A percentile compares a stretch with the other conserved stretches of the same genome.
phyloP scores from a whole-genome alignment of 768 basidiomycete genomes.

The Crucibulum laeve region DNA sequence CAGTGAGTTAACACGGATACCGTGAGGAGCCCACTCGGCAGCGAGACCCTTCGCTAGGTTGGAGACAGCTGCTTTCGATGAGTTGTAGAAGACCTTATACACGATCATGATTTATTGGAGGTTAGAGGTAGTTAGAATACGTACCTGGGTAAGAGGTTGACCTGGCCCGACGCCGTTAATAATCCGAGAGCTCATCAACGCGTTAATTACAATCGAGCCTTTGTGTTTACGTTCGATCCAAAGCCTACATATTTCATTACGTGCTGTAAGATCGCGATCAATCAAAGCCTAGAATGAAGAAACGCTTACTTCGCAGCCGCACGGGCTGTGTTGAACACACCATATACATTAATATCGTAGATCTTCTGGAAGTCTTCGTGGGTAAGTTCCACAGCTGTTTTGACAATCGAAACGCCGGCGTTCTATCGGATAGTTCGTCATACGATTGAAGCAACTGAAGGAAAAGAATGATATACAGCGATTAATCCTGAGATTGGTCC shows the following conservation, averaged over 20 bases:
- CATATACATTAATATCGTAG: conserved; percentile 58
- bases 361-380: conserved; percentile 51
- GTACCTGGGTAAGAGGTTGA: conserved; percentile 47
- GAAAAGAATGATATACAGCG: conserved; percentile 33
- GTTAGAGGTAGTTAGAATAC: neutral
- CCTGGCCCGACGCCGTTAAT: conserved; percentile 47
- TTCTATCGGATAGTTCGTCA: conserved; percentile 31
- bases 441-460: neutral
- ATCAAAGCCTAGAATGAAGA: neutral
- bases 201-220: conserved; percentile 60
- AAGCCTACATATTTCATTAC: conserved; percentile 24
- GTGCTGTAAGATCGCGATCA: neutral
- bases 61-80: conserved; percentile 64
- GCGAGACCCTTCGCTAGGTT: conserved; percentile 55
- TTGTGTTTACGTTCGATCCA: conserved; percentile 33
- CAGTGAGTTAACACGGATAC: conserved; percentile 56
- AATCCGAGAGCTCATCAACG: conserved; percentile 66
- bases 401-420: conserved; percentile 59
- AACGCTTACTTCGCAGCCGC: conserved; percentile 51
- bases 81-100: conserved; percentile 53
- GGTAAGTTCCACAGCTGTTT: conserved; percentile 54
- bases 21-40: conserved; percentile 52
- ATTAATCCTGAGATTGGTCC: conserved; percentile 49
- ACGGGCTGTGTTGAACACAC: conserved; percentile 60
- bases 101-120: conserved; percentile 10